A percentile compares a stretch with the other conserved stretches of the same genome.
Conservation (phyloP, 1,284 basidiomycete species). For the Phellopilus nigrolimitatus region DNA sequence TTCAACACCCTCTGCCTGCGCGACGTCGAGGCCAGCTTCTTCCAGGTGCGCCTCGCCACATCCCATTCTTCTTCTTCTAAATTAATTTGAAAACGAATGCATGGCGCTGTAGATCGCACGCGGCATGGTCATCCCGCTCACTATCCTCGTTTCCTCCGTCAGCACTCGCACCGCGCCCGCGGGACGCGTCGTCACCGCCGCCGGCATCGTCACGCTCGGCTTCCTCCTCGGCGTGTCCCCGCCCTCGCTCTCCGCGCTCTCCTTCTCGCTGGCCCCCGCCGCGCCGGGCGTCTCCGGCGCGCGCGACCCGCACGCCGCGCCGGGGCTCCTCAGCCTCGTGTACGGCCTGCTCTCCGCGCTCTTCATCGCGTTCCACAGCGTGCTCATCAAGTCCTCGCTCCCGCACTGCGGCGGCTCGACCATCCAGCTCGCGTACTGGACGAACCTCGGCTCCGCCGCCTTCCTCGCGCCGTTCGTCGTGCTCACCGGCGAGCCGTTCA, state of each 20-base stretch:
- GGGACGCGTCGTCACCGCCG: constrained; percentile 46
- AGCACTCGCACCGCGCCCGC: constrained; percentile 46
- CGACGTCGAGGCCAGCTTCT: constrained; percentile 73
- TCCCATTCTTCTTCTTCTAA: background rate
- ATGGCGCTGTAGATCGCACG: constrained; percentile 60
- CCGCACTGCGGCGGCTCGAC: constrained; percentile 63
- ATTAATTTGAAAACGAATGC: constrained; percentile 11
- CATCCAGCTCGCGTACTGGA: constrained; percentile 72
- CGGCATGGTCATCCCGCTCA: constrained; percentile 73
- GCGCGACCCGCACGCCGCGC: constrained; percentile 30
- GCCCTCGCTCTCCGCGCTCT: constrained; percentile 27
- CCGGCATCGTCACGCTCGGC: constrained; percentile 51
- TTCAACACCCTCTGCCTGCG: constrained; percentile 76
- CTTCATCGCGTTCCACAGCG: constrained; percentile 70
- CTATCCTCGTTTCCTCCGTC: constrained; percentile 56
- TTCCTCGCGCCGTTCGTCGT: constrained; percentile 58
- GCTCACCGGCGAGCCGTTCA: constrained; percentile 46
- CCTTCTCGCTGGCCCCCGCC: constrained; percentile 24
- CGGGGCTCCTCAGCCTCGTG: constrained; percentile 52
- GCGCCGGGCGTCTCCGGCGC: constrained; percentile 18
- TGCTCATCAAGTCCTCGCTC: constrained; percentile 66
- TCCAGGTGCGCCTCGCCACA: constrained; percentile 44
- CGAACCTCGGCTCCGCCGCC: constrained; percentile 62
- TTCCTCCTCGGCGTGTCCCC: constrained; percentile 64
- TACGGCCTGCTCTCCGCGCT: constrained; percentile 68